These are phyloP conservation scores for Dipodascus albidus DNA, from an alignment of 805 yeast genomes.

Conservation along the genomic window DNA sequence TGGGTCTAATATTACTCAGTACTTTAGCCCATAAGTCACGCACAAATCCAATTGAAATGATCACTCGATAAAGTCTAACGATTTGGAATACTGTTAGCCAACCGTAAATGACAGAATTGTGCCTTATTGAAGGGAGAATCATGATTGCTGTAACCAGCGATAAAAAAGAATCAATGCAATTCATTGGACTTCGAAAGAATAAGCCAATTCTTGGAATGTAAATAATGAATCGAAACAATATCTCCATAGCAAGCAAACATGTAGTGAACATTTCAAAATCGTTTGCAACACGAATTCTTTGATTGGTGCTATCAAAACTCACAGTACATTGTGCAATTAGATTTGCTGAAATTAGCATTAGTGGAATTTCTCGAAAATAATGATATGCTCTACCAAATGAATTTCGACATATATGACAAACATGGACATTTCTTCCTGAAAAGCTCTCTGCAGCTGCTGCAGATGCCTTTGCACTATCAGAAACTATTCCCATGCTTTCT, in stretches of 20 bases:
- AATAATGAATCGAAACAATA: conserved; percentile 17
- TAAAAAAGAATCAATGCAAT: conserved; percentile 28
- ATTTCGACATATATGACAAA: neutral
- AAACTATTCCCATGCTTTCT: conserved; percentile 25
- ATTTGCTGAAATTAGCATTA: conserved; percentile 22
- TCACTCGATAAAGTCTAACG: conserved; percentile 62
- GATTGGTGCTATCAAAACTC: conserved; percentile 23
- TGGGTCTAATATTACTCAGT: conserved; percentile 51
- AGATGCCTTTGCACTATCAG: neutral
- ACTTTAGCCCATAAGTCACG: conserved; percentile 63
- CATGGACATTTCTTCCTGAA: neutral
- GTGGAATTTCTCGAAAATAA: conserved; percentile 10
- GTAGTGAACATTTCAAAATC: conserved; percentile 16
- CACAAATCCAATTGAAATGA: conserved; percentile 41
- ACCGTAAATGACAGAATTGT: conserved; percentile 47
- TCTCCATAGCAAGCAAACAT: conserved; percentile 14
- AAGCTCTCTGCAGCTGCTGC: neutral
- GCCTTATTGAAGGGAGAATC: conserved; percentile 37
- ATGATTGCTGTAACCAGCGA: conserved; percentile 51
- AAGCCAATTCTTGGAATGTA: conserved; percentile 22
- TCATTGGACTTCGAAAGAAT: conserved; percentile 18
- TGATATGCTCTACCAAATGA: conserved; percentile 7
- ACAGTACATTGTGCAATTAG: conserved; percentile 36
- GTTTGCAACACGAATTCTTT: conserved; percentile 4
- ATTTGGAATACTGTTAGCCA: conserved; percentile 78